phyloP scores from a whole-genome alignment of 1,284 basidiomycete genomes.

The Boletus smithii region DNA sequence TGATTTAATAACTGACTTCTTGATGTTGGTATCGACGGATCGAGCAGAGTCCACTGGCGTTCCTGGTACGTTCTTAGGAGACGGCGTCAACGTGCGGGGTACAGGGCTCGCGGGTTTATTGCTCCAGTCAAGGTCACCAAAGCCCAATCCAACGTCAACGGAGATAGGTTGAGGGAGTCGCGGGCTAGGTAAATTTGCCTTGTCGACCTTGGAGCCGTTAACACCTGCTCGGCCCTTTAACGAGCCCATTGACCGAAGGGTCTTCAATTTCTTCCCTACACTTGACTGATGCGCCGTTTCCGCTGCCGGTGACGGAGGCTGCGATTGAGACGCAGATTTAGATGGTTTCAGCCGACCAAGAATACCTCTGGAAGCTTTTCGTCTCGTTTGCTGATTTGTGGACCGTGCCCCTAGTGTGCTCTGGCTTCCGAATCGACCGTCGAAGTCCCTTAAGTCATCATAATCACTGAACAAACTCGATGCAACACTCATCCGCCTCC shows the following conservation, averaged over 20 bases:
- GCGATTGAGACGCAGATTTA: conserved; percentile 36
- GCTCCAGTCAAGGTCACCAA: conserved; percentile 56
- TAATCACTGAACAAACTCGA: conserved; percentile 77
- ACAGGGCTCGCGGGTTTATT: conserved; percentile 29
- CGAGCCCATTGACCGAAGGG: conserved; percentile 74
- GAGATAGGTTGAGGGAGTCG: conserved; percentile 49
- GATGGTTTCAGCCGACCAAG: conserved; percentile 56
- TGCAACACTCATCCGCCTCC: conserved; percentile 55
- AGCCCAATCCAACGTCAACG: conserved; percentile 57
- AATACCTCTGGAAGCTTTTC: conserved; percentile 65
- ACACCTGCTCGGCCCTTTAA: conserved; percentile 49
- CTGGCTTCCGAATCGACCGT: conserved; percentile 75
- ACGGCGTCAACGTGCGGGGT: conserved; percentile 24
- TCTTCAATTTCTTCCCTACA: conserved; percentile 59
- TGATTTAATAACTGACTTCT: conserved; percentile 23
- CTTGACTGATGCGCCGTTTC: conserved; percentile 38
- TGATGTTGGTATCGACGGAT: conserved; percentile 20
- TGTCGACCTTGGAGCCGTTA: conserved; percentile 32
- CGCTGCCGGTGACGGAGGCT: conserved; percentile 39
- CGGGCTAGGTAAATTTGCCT: conserved; percentile 43
- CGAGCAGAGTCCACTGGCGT: conserved; percentile 17
- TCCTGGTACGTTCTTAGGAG: conserved; percentile 17
- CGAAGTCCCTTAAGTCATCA: conserved; percentile 79
- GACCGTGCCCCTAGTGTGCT: conserved; percentile 59
- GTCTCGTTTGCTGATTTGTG: conserved; percentile 36